Percentiles rank a stretch among this genome's conserved stretches.
phyloP scores from a whole-genome alignment of 108 stramenopile genomes.

The Nitzschia sp. region DNA sequence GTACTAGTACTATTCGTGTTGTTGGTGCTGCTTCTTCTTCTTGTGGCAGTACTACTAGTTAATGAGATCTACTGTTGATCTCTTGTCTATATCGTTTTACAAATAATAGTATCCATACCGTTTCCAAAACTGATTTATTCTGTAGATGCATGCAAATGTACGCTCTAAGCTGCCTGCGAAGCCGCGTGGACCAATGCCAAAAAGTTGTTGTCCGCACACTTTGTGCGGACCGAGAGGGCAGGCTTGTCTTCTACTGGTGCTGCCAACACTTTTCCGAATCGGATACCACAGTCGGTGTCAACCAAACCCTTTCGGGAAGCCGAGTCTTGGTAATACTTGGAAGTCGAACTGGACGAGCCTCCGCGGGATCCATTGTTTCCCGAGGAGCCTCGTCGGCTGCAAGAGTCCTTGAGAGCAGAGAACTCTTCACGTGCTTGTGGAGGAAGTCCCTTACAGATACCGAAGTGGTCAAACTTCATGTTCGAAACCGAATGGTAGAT shows the following conservation, averaged over 20 bases:
- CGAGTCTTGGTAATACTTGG: conserved; percentile 50
- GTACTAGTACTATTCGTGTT: too few species aligned
- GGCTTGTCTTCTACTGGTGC: neutral
- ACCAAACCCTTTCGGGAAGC: conserved; percentile 46
- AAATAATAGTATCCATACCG: too few species aligned
- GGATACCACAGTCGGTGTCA: conserved; percentile 47
- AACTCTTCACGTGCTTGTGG: conserved; percentile 35
- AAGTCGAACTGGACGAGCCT: conserved; percentile 22
- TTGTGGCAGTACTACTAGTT: too few species aligned
- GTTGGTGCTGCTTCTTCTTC: too few species aligned
- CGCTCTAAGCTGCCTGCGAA: conserved; percentile 13
- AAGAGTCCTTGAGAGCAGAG: conserved; percentile 13
- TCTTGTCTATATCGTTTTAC: too few species aligned
- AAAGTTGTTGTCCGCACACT: neutral
- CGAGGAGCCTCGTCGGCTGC: conserved; percentile 12
- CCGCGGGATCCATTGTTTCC: conserved; percentile 6
- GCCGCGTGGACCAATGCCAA: conserved; percentile 13
- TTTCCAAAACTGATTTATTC: too few species aligned
- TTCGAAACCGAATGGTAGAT: conserved; percentile 26
- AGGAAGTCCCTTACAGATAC: conserved; percentile 22
- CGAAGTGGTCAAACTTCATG: conserved; percentile 39
- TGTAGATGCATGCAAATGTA: too few species aligned
- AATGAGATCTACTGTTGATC: too few species aligned
- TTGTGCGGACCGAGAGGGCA: neutral
- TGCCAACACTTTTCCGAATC: conserved; percentile 13